Evolutionary conservation across 371 early-diverging fungal species (phyloP).

Genomic region (Mucor circinelloides): DNA sequence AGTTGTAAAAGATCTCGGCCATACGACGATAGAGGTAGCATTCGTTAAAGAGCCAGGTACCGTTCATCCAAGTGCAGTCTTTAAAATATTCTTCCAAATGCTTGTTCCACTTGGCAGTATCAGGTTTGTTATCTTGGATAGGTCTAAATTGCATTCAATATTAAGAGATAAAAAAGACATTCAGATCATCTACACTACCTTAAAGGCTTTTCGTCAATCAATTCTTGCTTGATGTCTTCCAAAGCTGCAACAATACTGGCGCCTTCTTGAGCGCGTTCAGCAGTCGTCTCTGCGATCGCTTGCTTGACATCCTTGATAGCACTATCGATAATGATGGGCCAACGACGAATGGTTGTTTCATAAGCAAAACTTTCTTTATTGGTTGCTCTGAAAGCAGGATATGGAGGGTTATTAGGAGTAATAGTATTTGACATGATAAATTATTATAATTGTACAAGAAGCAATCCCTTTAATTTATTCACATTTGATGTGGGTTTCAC

Average conservation of each 20-base stretch:
- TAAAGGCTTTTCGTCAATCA: slow-evolving; percentile 66
- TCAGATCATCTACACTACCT: slow-evolving; percentile 31
- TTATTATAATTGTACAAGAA: not conserved
- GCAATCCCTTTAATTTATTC: not conserved
- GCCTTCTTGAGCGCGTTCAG: slow-evolving; percentile 56
- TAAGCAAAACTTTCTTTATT: slow-evolving; percentile 77
- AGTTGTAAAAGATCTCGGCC: slow-evolving; percentile 57
- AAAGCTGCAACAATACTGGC: slow-evolving; percentile 62
- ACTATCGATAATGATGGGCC: slow-evolving; percentile 84
- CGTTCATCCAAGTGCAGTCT: slow-evolving; percentile 64
- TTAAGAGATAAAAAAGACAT: not conserved
- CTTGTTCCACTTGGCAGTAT: slow-evolving; percentile 68
- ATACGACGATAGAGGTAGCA: slow-evolving; percentile 86
- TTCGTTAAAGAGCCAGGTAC: slow-evolving; percentile 83
- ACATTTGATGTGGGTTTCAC: not conserved
- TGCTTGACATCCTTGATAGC: slow-evolving; percentile 66
- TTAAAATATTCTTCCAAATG: slow-evolving; percentile 55
- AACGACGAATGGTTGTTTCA: slow-evolving; percentile 73
- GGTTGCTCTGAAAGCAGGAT: slow-evolving; percentile 63
- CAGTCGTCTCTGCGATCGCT: slow-evolving; percentile 31
- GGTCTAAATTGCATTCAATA: slow-evolving; percentile 34
- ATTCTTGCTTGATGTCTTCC: slow-evolving; percentile 67
- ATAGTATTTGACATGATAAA: slow-evolving; percentile 24
- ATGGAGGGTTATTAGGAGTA: slow-evolving; percentile 68
- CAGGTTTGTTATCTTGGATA: slow-evolving; percentile 61